These are phyloP conservation scores for Dictyostelium intermedium DNA, from an alignment of 78 protist genomes.

Conservation along the genomic window DNA sequence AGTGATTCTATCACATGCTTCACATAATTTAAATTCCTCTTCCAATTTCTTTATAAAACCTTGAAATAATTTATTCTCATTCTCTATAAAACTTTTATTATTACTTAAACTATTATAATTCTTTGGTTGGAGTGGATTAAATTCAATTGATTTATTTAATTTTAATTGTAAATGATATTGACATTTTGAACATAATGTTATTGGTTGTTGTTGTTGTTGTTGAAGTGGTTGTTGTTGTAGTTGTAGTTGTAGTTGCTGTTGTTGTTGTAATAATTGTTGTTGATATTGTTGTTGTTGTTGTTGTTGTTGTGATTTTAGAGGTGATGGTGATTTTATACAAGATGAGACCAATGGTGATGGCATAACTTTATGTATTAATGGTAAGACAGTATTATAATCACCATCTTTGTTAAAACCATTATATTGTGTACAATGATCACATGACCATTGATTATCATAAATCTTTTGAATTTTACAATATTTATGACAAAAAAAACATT, in stretches of 20 bases:
- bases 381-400: slow-evolving; percentile 6
- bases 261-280: neutral
- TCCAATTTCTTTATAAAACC: neutral
- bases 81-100: neutral
- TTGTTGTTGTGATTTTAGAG: neutral
- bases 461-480: neutral
- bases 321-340: neutral
- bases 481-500: slow-evolving; percentile 18
- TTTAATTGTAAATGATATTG: slow-evolving; percentile 19
- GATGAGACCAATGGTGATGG: neutral
- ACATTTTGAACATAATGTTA: neutral
- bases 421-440: slow-evolving; percentile 10
- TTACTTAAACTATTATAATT: neutral
- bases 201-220: neutral
- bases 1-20: neutral
- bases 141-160: neutral
- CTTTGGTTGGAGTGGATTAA: neutral
- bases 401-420: slow-evolving; percentile 38
- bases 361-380: neutral
- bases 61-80: neutral
- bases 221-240: neutral
- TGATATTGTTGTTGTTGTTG: neutral
- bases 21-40: slow-evolving; percentile 7
- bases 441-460: slow-evolving; percentile 11
- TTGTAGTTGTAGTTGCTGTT: neutral